Base-by-base conservation (phyloP, 768 basidiomycete genomes). In the Rhizopogon salebrosus region DNA sequence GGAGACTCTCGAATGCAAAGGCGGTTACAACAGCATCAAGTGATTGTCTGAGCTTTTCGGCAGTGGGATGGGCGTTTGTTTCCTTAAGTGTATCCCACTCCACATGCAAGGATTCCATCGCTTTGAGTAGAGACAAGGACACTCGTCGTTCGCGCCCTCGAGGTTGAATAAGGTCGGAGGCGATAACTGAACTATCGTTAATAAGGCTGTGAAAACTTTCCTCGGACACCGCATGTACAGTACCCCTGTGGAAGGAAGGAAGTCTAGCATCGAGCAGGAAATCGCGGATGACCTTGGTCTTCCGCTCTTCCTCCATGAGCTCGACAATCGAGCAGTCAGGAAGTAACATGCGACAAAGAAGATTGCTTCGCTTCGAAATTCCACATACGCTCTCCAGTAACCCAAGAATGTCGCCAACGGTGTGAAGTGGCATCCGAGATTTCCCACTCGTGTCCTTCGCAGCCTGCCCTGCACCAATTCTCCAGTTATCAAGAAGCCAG, bases 401-500 rank as follows among this genome's bases (percentile, higher is more conserved):
- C 11, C 65, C 60, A 18, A 92, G 62, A 8, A 90, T 66, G 63
- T 95, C 92, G 23, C 71, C 69, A 24, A 82, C 70, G 9, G 77
- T 74, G 60, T 83, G 75, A 2, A 77, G 65, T 7, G 84, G 76
- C 66, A 85, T 71, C 48, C 72, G 72, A 2, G 70, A 65, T 43
- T 65, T 69, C 41, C 63, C 66, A 51, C 67, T 61, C 48, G 68
- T 62, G 16, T 68, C 69, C 62, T 65, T 72, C 58, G 61, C 69
- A 11, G 76, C 69, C 35, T 65, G 73, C 7, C 42, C 45, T 9
- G 72, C 63, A n/a, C 72, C 63, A 10, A 78, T 65, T 34, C 67
- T 70, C 89, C 92, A 95, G 41, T 75, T 78, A 54, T 87, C 87
- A 13, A 80, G 68, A 31, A 97, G 69, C 94, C 95, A 97, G 49